phyloP scores from a whole-genome alignment of 306 rosid genomes.

The Begonia peltatifolia region DNA sequence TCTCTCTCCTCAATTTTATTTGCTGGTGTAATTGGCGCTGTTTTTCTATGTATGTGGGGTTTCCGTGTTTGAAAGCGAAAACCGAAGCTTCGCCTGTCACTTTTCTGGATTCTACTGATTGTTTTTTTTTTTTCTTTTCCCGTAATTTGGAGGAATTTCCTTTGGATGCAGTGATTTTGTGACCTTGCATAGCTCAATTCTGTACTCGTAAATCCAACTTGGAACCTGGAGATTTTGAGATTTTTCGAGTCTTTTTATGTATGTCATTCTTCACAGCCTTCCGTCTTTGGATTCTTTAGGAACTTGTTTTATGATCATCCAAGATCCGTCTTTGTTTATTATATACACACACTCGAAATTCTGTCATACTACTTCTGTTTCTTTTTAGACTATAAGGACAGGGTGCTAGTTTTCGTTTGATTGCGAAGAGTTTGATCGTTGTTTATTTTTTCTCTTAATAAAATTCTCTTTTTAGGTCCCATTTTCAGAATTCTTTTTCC shows the following conservation, averaged over 20 bases:
- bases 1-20: constrained; percentile 9
- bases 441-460: too few relatives aligned
- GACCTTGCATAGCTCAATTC: constrained; percentile 10
- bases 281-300: neutral
- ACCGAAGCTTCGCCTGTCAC: constrained; percentile 19
- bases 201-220: neutral
- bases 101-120: neutral
- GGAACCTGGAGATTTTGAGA: neutral
- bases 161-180: constrained; percentile 6
- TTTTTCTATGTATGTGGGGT: neutral
- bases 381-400: too few relatives aligned
- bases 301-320: too few relatives aligned
- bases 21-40: too few relatives aligned
- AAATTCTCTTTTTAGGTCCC: too few relatives aligned
- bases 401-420: too few relatives aligned
- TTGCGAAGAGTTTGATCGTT: too few relatives aligned
- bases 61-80: constrained; percentile 23
- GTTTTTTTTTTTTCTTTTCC: neutral
- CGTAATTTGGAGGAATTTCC: neutral
- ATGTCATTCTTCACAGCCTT: neutral
- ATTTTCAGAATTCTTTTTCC: too few relatives aligned
- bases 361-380: too few relatives aligned
- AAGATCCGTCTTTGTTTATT: too few relatives aligned
- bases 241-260: neutral
- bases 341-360: too few relatives aligned